Percentiles rank a stretch among this genome's conserved stretches.
Conservation (phyloP, 768 basidiomycete genomes). For the Lactarius pseudohatsudake region DNA sequence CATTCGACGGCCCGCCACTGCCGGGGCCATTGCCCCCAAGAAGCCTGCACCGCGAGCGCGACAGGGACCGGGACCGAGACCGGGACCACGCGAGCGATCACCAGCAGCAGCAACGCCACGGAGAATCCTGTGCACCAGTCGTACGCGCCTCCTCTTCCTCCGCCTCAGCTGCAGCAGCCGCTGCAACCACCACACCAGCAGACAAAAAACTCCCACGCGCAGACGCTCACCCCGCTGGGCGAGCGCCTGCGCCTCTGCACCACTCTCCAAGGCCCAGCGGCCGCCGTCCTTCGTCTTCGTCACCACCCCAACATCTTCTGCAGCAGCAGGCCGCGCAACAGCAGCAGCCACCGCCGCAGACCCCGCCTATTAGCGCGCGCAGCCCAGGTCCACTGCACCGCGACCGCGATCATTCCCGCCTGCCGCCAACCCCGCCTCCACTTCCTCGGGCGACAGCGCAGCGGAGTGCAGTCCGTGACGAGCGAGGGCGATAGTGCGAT, state of each 20-base stretch:
- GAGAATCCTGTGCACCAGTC: conserved; percentile 11
- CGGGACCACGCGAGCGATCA: background rate
- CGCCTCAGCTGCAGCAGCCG: conserved; percentile 23
- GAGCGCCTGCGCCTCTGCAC: conserved; percentile 30
- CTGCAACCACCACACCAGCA: conserved; percentile 21
- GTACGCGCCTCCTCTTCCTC: conserved; percentile 28
- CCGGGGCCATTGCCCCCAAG: conserved; percentile 8
- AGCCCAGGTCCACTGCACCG: conserved; percentile 12
- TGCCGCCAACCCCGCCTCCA: conserved; percentile 15
- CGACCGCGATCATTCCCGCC: background rate
- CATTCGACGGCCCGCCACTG: conserved; percentile 13
- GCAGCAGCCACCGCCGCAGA: conserved; percentile 9
- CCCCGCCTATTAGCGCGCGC: conserved; percentile 21
- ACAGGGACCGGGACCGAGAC: background rate
- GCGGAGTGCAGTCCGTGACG: conserved; percentile 16
- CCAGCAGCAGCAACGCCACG: background rate
- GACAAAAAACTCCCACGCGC: conserved; percentile 31
- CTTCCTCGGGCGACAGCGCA: conserved; percentile 7
- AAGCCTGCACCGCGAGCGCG: conserved; percentile 15
- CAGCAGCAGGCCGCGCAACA: conserved; percentile 8
- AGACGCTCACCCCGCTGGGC: conserved; percentile 33
- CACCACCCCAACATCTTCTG: conserved; percentile 18
- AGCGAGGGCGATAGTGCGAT: conserved; percentile 18
- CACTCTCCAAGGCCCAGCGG: conserved; percentile 31
- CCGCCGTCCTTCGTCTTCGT: conserved; percentile 20